These are phyloP conservation scores for Mortierella sp. DNA, from an alignment of 371 early-diverging fungal genomes.

Conservation along the genomic window DNA sequence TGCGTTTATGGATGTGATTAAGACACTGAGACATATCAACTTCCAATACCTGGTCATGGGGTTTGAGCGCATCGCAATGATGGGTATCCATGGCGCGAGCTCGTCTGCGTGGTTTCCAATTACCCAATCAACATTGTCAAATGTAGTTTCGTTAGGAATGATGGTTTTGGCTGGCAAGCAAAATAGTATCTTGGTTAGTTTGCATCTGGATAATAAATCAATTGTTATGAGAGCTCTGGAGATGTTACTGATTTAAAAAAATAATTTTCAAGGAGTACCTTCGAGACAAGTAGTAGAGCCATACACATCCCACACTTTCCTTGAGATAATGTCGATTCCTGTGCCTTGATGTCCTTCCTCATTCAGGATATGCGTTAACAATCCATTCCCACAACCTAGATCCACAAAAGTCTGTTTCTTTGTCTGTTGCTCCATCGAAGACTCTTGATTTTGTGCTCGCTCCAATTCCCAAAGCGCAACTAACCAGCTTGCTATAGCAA, in stretches of 20 bases:
- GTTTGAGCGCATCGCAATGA: conserved; percentile 78
- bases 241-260: not conserved
- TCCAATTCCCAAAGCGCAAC: conserved; percentile 79
- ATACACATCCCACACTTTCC: conserved; percentile 82
- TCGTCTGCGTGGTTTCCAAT: conserved; percentile 95
- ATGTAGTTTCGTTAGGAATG: conserved; percentile 65
- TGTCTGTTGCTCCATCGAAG: not conserved
- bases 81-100: conserved; percentile 89
- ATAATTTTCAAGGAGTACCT: conserved; percentile 12
- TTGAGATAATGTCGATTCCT: conserved; percentile 82
- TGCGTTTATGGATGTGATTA: not conserved
- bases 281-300: conserved; percentile 32
- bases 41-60: conserved; percentile 65
- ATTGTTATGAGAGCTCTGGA: not conserved
- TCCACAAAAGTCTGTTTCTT: conserved; percentile 79
- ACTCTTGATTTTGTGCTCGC: conserved; percentile 25
- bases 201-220: conserved; percentile 6
- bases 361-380: conserved; percentile 83
- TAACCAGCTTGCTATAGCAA: conserved; percentile 87
- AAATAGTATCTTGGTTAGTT: too few species aligned
- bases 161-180: conserved; percentile 67
- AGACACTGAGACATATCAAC: not conserved
- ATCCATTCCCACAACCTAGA: conserved; percentile 93
- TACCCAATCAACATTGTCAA: conserved; percentile 79
- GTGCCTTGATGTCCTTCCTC: conserved; percentile 84